Percentiles rank a stretch among this genome's conserved stretches.
phyloP scores from a whole-genome alignment of 139 green algal genomes.

The Eudorina sp. region DNA sequence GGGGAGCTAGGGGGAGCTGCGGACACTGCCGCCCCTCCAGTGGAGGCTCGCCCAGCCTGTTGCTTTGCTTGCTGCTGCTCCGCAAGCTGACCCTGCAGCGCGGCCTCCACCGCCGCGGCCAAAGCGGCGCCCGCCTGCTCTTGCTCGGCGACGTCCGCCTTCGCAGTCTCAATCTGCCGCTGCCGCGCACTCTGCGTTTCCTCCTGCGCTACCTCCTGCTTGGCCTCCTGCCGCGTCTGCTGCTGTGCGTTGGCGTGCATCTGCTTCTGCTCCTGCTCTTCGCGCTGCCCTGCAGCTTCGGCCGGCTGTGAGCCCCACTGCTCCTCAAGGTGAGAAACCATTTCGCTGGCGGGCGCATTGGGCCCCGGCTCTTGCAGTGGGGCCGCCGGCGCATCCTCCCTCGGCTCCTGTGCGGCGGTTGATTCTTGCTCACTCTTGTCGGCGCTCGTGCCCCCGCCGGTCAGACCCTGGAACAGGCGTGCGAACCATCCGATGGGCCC shows the following conservation, averaged over 20 bases:
- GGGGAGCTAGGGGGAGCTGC: too few relatives aligned
- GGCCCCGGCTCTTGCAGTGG: too few relatives aligned
- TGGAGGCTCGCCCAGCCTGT: too few relatives aligned
- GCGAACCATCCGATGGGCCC: slow-evolving; percentile 11
- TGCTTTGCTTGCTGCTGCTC: neutral
- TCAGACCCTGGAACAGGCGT: neutral
- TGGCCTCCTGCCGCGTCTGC: neutral
- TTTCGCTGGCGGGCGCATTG: neutral
- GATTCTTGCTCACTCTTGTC: neutral
- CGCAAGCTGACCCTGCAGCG: neutral
- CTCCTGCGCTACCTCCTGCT: neutral
- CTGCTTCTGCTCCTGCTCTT: neutral
- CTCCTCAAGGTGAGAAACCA: too few relatives aligned
- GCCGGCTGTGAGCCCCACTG: neutral
- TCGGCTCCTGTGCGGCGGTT: neutral
- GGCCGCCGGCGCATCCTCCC: too few relatives aligned
- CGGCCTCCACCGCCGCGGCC: neutral
- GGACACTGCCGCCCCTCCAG: too few relatives aligned
- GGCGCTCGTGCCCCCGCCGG: neutral
- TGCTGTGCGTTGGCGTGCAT: neutral
- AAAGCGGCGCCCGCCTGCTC: neutral
- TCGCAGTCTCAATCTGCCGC: neutral
- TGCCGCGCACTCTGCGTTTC: neutral
- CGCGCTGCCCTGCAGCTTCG: neutral
- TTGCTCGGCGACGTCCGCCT: too few relatives aligned